A percentile compares a stretch with the other conserved stretches of the same genome.
These are phyloP conservation scores for Plantago coronopus DNA, from an alignment of 305 asterid genomes.

Conservation along the genomic window DNA sequence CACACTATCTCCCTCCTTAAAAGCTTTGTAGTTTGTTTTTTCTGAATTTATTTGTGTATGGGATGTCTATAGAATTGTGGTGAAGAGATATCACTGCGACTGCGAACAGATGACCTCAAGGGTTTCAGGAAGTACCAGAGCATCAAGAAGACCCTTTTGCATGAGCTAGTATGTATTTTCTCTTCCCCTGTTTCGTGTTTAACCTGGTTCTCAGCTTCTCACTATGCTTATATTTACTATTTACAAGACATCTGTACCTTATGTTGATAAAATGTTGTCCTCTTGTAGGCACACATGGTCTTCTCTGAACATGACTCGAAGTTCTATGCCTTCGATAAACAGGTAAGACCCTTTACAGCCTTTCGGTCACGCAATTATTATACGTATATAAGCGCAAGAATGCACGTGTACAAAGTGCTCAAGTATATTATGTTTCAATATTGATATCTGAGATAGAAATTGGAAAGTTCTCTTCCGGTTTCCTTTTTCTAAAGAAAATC, in stretches of 20 bases:
- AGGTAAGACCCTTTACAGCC: slow-evolving; percentile 36
- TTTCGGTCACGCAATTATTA: background rate
- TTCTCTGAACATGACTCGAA: slow-evolving; percentile 76
- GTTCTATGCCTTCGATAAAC: slow-evolving; percentile 71
- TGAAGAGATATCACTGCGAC: slow-evolving; percentile 91
- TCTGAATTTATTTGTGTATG: slow-evolving; percentile 24
- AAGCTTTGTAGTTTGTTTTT: slow-evolving; percentile 7
- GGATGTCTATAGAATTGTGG: slow-evolving; percentile 63
- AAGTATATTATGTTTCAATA: background rate
- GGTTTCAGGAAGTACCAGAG: slow-evolving; percentile 91
- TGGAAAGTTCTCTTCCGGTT: background rate
- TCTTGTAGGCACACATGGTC: slow-evolving; percentile 85
- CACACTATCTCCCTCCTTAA: background rate
- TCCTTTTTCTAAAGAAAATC: slow-evolving; percentile 21
- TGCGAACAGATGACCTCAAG: slow-evolving; percentile 91
- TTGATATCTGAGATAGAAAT: background rate
- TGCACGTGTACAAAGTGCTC: background rate
- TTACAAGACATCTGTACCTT: slow-evolving; percentile 7
- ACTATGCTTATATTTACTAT: background rate
- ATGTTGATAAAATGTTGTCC: slow-evolving; percentile 19
- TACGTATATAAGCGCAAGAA: background rate
- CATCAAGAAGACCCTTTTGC: slow-evolving; percentile 84
- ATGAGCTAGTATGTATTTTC: slow-evolving; percentile 63
- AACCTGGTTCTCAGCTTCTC: background rate
- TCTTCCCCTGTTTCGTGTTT: background rate